Evolutionary conservation across 352 stramenopile genomes (phyloP), one percentile per base, ranked within the genome.

Genomic region (Phytopythium cucurbitacearum): DNA sequence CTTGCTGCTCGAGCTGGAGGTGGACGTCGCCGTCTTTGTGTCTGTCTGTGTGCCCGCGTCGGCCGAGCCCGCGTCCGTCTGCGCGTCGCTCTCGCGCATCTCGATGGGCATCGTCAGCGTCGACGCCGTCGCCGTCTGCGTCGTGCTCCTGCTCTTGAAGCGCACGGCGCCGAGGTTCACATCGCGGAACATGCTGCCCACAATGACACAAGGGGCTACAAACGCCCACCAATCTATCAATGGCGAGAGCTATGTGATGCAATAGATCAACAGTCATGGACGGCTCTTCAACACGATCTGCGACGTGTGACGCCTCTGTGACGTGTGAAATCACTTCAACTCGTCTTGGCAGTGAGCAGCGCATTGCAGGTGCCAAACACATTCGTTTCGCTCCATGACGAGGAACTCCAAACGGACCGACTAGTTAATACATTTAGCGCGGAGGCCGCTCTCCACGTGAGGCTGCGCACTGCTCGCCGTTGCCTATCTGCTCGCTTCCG

Each of bases 151-250:
- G 62, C 62, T 72, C 62, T 76, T 78, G 61, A 87, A 89, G 55
- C 70, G 61, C 3, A 74, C 60, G 44, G 59, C 65, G 28, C 73
- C 76, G 8, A 86, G 52, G 11, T 33, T 59, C 58, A 83, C 76
- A 49, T 87, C 76, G 62, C 84, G 65, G 55, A 89, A 87, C 74
- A 87, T 87, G 36, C 9, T 56, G 15, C 3, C 48, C n/a, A 15
- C 33, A 28, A 28, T 28, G 21, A 28, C 21, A 28, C 21, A 28
- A 28, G 21, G 21, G 21, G 21, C 21, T 28, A 28, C 21, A 28
- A 28, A 28, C 21, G 21, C 21, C 21, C 21, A 28, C 21, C 21
- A 28, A 28, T 28, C 21, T 28, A 28, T 28, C 21, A 28, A 28
- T 28, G 21, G 21, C 21, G 21, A 28, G 21, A 28, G 21, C 21